These are phyloP conservation scores for Alternaria consortialis DNA, from an alignment of 2,329 filamentous ascomycete genomes.

Conservation along the genomic window DNA sequence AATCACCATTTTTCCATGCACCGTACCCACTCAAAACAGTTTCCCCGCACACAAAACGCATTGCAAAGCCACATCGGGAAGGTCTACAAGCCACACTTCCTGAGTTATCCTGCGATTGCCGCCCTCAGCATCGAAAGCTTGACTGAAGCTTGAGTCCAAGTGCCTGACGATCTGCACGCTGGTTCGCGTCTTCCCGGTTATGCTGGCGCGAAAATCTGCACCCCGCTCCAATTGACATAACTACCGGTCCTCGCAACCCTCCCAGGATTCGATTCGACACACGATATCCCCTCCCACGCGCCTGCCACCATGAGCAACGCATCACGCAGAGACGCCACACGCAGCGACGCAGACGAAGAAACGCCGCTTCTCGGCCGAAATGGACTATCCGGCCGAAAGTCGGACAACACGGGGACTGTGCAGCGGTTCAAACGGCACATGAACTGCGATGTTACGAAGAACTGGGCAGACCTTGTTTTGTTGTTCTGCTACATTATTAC, in stretches of 20 bases:
- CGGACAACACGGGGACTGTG: slow-evolving; percentile 23
- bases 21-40: background rate
- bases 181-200: slow-evolving; percentile 5
- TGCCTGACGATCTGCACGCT: slow-evolving; percentile 26
- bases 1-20: slow-evolving; percentile 23
- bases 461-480: slow-evolving; percentile 73
- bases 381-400: slow-evolving; percentile 27
- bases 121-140: slow-evolving; percentile 29
- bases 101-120: slow-evolving; percentile 41
- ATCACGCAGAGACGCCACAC: slow-evolving; percentile 19
- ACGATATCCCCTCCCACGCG: slow-evolving; percentile 1
- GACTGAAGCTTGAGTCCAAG: slow-evolving; percentile 36
- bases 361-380: slow-evolving; percentile 44
- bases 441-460: slow-evolving; percentile 64
- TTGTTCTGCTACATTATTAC: slow-evolving; percentile 79
- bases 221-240: slow-evolving; percentile 19
- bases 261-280: slow-evolving; percentile 15
- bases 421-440: slow-evolving; percentile 45
- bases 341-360: slow-evolving; percentile 38
- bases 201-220: slow-evolving; percentile 4
- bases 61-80: slow-evolving; percentile 17
- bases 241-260: slow-evolving; percentile 12
- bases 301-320: slow-evolving; percentile 25
- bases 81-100: slow-evolving; percentile 14
- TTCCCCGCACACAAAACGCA: slow-evolving; percentile 15